Base-by-base conservation (phyloP, 495 filamentous ascomycete species). In the Apiosordaria backusii region DNA sequence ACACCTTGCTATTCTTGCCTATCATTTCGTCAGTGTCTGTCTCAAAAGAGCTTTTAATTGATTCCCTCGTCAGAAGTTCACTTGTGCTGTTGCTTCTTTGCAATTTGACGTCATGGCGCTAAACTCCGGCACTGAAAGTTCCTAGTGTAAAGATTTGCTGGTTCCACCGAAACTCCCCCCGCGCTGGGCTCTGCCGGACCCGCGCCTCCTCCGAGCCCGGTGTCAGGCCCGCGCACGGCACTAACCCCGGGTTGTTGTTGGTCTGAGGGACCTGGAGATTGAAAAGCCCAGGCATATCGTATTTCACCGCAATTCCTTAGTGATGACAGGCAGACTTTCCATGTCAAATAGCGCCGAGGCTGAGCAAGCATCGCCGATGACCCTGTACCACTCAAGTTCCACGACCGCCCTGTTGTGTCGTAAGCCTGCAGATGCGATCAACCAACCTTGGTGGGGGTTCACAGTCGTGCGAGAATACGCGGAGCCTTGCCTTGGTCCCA, bases 51-150 rank as follows among this genome's bases (percentile, higher is more conserved):
- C 22, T 60, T 60, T 57, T 24, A 6, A 21, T 21, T 24, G 22
- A 55, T 18, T 23, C 24, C 25, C 4, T 24, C 57, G 24, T 59
- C 4, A 5, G 57, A 18, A 23, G 27, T 50, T 4, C 16, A 52
- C 63, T 10, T 59, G 54, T 18, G 60, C 21, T 67, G 68, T 19
- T 69, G 62, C 18, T 26, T 4, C 15, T 25, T 65, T 50, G 18
- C 23, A 29, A 57, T 45, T 62, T 66, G 65, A 67, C 65, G 65
- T 67, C 65, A 67, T 67, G 60, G 53, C 22, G 26, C 27, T 22
- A 21, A 15, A 13, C 18, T 24, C 29, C n/a, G 61, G 25, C 61
- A 26, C 6, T 50, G 4, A 53, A 4, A 63, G 61, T 15, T 1
- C n/a, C 27, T 7, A n/a, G n/a, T n/a, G n/a, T n/a, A 0, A 50